These are phyloP conservation scores for Cicer cuneatum DNA, from an alignment of 306 rosid species.

Conservation along the genomic window DNA sequence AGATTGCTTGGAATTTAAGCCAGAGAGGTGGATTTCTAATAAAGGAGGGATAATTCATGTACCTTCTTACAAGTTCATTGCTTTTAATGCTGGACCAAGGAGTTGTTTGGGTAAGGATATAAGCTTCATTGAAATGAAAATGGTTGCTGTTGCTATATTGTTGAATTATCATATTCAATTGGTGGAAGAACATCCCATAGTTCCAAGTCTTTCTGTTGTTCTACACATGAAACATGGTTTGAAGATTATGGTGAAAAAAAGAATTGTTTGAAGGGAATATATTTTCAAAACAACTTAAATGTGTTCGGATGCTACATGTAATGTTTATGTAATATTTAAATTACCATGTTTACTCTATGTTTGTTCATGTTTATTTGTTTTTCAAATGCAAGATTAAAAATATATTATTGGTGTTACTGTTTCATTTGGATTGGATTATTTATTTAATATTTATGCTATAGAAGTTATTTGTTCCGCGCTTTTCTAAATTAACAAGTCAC, in stretches of 20 bases:
- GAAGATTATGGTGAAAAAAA: conserved; percentile 16
- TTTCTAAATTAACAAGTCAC: too few relatives aligned
- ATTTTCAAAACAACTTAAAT: background rate
- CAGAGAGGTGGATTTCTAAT: conserved; percentile 41
- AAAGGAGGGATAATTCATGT: background rate
- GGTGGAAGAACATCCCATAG: conserved; percentile 28
- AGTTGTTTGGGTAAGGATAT: conserved; percentile 30
- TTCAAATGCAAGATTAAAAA: too few relatives aligned
- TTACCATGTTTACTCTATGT: too few relatives aligned
- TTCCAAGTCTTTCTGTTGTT: background rate
- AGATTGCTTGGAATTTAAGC: conserved; percentile 30
- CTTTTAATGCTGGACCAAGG: conserved; percentile 37
- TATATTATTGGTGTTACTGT: too few relatives aligned
- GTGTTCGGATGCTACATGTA: background rate
- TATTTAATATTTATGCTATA: too few relatives aligned
- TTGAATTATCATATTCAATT: background rate
- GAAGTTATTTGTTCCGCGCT: too few relatives aligned
- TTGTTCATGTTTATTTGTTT: too few relatives aligned
- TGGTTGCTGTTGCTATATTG: background rate
- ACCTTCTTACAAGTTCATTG: conserved; percentile 40
- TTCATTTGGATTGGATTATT: too few relatives aligned
- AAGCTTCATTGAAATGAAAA: conserved; percentile 11
- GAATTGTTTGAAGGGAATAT: background rate
- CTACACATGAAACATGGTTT: conserved; percentile 23
- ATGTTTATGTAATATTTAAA: background rate